These are phyloP conservation scores for Lizonia empirigonia DNA, from an alignment of 2,329 filamentous ascomycete species.

Conservation along the genomic window DNA sequence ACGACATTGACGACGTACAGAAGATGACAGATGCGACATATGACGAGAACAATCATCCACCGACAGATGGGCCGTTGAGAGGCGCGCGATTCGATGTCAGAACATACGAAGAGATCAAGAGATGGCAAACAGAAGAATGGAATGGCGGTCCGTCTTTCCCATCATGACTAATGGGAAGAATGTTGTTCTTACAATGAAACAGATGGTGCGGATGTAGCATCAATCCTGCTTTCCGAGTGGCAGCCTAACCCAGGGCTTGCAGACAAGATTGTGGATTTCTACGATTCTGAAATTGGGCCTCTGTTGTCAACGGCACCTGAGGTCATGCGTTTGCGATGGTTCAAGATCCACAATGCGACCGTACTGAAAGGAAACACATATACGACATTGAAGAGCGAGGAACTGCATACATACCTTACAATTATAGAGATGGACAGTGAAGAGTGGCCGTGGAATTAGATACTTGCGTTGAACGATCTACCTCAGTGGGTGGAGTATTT, in stretches of 20 bases:
- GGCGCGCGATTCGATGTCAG: conserved; percentile 5
- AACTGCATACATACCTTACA: conserved; percentile 4
- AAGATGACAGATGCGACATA: neutral
- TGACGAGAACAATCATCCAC: neutral
- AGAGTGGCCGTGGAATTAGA: conserved; percentile 15
- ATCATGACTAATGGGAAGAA: no score
- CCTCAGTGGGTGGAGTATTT: conserved; percentile 12
- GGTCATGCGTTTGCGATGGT: conserved; percentile 8
- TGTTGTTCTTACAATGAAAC: neutral
- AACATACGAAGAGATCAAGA: conserved; percentile 13
- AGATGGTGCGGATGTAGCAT: conserved; percentile 8
- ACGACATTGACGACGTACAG: conserved; percentile 3
- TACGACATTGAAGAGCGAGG: neutral
- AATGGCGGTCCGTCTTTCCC: conserved; percentile 7
- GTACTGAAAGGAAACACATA: neutral
- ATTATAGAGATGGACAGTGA: conserved; percentile 10
- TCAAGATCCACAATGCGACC: conserved; percentile 7
- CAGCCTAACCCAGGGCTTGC: neutral
- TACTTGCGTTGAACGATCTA: conserved; percentile 7
- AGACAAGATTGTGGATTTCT: conserved; percentile 9
- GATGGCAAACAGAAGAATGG: conserved; percentile 15
- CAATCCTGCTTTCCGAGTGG: conserved; percentile 13
- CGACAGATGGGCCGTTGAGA: neutral
- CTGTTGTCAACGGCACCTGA: conserved; percentile 6
- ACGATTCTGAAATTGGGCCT: conserved; percentile 2